phyloP scores from a whole-genome alignment of 768 basidiomycete species.

The Fistulinella prunicolor region DNA sequence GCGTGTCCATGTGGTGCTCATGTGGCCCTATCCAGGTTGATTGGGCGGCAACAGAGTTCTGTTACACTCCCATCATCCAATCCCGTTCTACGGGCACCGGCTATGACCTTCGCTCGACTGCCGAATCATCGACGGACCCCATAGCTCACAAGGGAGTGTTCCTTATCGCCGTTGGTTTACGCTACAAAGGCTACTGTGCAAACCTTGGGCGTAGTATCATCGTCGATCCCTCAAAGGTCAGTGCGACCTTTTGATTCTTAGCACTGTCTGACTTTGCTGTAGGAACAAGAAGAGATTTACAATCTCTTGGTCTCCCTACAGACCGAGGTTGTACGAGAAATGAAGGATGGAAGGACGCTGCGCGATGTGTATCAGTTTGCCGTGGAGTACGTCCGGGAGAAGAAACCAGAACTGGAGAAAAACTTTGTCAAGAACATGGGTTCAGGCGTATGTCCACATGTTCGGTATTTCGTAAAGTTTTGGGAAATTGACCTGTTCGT shows the following conservation, averaged over 20 bases:
- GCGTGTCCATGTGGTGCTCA: slow-evolving; percentile 3
- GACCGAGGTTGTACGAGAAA: slow-evolving; percentile 63
- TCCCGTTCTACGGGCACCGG: slow-evolving; percentile 80
- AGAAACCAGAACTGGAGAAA: slow-evolving; percentile 79
- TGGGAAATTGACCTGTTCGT: slow-evolving; percentile 1
- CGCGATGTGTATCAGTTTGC: slow-evolving; percentile 85
- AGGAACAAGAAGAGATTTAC: slow-evolving; percentile 94
- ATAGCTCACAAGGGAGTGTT: slow-evolving; percentile 89
- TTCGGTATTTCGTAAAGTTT: background rate
- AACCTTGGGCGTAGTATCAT: slow-evolving; percentile 94
- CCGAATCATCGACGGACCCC: slow-evolving; percentile 78
- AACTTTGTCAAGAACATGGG: slow-evolving; percentile 87
- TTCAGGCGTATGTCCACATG: slow-evolving; percentile 62
- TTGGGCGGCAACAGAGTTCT: slow-evolving; percentile 88
- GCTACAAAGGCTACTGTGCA: slow-evolving; percentile 90
- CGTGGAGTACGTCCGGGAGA: slow-evolving; percentile 63
- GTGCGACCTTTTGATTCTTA: background rate
- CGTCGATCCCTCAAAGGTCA: slow-evolving; percentile 86
- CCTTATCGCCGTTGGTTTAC: slow-evolving; percentile 80
- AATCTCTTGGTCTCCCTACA: slow-evolving; percentile 75
- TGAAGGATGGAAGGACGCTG: slow-evolving; percentile 74
- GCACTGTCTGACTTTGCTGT: slow-evolving; percentile 2
- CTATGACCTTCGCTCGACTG: slow-evolving; percentile 86
- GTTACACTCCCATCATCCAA: slow-evolving; percentile 94
- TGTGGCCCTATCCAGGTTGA: slow-evolving; percentile 58